phyloP scores from a whole-genome alignment of 176 grass and related monocot species.

The Carex kokanica region DNA sequence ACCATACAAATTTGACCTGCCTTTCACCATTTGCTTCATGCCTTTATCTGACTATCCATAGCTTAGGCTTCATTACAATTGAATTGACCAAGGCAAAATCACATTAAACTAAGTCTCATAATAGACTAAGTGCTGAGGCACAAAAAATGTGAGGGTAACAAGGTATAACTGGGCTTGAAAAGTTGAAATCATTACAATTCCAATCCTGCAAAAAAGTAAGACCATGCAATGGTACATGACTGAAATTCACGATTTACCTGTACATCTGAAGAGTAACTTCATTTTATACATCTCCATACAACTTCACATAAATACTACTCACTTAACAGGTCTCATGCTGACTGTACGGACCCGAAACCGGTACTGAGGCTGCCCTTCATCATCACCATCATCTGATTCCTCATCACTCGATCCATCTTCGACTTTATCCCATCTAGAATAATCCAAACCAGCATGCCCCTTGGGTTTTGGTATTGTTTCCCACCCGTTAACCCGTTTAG shows the following conservation, averaged over 20 bases:
- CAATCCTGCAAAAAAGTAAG: conserved; percentile 2
- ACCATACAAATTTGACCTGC: neutral
- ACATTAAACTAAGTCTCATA: neutral
- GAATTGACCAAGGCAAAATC: neutral
- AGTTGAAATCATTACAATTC: neutral
- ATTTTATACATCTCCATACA: neutral
- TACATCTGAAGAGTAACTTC: conserved; percentile 10
- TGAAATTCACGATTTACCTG: neutral
- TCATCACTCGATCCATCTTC: conserved; percentile 80
- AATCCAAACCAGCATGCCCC: conserved; percentile 86
- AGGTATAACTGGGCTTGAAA: neutral
- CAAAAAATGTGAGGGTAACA: neutral
- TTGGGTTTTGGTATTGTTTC: conserved; percentile 75
- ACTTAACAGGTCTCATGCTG: conserved; percentile 68
- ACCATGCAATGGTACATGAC: neutral
- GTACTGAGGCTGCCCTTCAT: conserved; percentile 59
- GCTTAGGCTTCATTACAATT: neutral
- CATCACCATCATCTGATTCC: conserved; percentile 59
- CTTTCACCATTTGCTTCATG: no score
- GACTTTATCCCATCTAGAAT: conserved; percentile 91
- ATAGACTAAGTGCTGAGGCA: neutral
- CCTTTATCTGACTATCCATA: neutral
- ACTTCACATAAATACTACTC: conserved; percentile 23
- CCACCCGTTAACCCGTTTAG: conserved; percentile 42
- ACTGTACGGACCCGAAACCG: conserved; percentile 77